Base-by-base conservation (phyloP, 2,329 filamentous ascomycete genomes). In the Catunica adiposa region DNA sequence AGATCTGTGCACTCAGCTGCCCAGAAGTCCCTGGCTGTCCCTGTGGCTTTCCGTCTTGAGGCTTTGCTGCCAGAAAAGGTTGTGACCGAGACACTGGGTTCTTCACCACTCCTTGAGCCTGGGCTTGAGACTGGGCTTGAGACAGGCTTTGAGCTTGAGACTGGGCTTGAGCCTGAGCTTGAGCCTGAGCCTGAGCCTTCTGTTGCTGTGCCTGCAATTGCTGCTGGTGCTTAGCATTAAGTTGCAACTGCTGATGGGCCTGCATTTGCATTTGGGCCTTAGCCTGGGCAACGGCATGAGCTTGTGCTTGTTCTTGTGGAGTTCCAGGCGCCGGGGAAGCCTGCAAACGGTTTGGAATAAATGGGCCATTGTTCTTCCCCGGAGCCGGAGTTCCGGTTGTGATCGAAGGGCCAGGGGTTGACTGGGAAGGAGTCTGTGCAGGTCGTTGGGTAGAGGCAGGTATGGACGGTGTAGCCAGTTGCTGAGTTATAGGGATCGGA, bases 221-320 rank as follows among this genome's bases (percentile, higher is more conserved):
- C 9, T 44, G 37, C 37, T 53, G 31, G 42, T 38, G 37, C 22
- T 44, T 38, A 26, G 31, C 37, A 15, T 53, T 40, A 23, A 42
- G 51, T 4, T 48, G 44, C 23, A 48, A 9, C 22, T 48, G 44
- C 44, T 48, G 44, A 22, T 48, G 50, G 26, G 42, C 40, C 34
- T 50, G 54, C 15, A 29, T n/a, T 26, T 55, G 54, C n/a, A 34
- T 51, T n/a, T 56, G 55, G 3, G 55, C 55, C 40, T 56, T 52
- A 42, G 51, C 55, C 29, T 56, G 55, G 7, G 50, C 37, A 22
- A 51, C 22, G 1, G 47, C 54, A 44, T 56, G 54, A 17, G 53
- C 53, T 38, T 55, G 53, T 3, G 53, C 53, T 8, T 55, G 53
- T 17, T 56, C 55, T 6, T 51, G 40, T 20, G 38, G 34, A n/a